Conservation (phyloP, 495 filamentous ascomycete species). For the Penicillium argentinense region DNA sequence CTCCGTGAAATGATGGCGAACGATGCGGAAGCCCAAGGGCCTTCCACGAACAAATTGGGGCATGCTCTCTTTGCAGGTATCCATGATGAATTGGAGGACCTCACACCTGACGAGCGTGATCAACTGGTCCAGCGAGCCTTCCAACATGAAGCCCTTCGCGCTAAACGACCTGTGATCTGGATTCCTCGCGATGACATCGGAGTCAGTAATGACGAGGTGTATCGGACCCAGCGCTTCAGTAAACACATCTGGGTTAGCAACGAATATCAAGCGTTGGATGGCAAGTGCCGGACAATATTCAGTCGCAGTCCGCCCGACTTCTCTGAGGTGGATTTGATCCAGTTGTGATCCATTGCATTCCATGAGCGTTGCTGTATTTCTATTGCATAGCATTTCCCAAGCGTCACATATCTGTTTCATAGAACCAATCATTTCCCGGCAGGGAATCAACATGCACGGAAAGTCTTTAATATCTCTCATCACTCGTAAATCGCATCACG, state of each 20-base stretch:
- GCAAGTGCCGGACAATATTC: conserved; percentile 83
- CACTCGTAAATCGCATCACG: neutral
- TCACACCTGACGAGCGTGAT: conserved; percentile 89
- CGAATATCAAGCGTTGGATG: conserved; percentile 82
- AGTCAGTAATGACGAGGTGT: conserved; percentile 87
- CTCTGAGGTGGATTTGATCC: conserved; percentile 85
- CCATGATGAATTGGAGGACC: conserved; percentile 89
- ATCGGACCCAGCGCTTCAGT: conserved; percentile 71
- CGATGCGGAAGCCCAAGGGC: conserved; percentile 68
- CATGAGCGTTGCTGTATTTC: conserved; percentile 11
- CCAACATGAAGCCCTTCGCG: conserved; percentile 83
- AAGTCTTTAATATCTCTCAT: neutral
- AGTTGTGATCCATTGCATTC: conserved; percentile 51
- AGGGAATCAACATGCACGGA: neutral
- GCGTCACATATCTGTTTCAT: conserved; percentile 24
- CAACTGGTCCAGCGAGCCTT: conserved; percentile 84
- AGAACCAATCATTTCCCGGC: conserved; percentile 8
- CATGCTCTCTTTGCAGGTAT: conserved; percentile 82
- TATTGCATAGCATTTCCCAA: conserved; percentile 22
- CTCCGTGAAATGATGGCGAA: conserved; percentile 40
- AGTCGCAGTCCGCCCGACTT: conserved; percentile 89
- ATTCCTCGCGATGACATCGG: conserved; percentile 91
- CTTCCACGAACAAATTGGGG: conserved; percentile 53
- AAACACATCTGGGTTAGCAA: conserved; percentile 93
- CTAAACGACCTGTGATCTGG: conserved; percentile 87